Percentiles rank a stretch among this genome's conserved stretches.
Evolutionary conservation across 2,329 filamentous ascomycete genomes (phyloP).

Genomic region (Pleochaeta shiraiana): DNA sequence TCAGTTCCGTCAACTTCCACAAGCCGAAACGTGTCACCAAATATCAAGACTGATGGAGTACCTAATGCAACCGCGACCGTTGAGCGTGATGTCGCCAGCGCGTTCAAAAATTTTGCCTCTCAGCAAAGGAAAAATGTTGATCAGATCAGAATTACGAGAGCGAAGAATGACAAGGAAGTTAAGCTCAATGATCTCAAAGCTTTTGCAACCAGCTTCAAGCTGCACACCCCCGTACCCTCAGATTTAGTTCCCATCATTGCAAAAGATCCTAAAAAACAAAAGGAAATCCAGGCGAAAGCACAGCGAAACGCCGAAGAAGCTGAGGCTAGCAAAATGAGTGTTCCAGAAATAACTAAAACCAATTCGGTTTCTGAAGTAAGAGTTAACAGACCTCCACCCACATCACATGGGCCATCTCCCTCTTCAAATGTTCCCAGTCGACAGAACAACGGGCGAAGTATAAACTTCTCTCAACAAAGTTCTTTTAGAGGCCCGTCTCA

Average conservation of each 20-base stretch:
- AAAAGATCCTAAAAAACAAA: conserved; percentile 88
- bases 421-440: conserved; percentile 13
- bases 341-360: conserved; percentile 23
- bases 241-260: conserved; percentile 90
- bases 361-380: conserved; percentile 24
- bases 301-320: conserved; percentile 48
- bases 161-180: conserved; percentile 61
- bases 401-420: conserved; percentile 21
- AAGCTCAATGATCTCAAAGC: conserved; percentile 91
- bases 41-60: conserved; percentile 17
- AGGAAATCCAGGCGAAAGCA: conserved; percentile 78
- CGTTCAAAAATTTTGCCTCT: conserved; percentile 41
- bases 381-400: conserved; percentile 21
- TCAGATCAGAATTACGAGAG: conserved; percentile 33
- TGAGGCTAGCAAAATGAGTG: conserved; percentile 23
- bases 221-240: conserved; percentile 74
- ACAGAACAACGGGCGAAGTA: conserved; percentile 16
- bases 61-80: conserved; percentile 38
- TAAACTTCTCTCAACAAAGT: conserved; percentile 23
- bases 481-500: conserved; percentile 18
- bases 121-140: conserved; percentile 33
- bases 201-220: conserved; percentile 85
- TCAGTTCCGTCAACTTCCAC: conserved; percentile 16
- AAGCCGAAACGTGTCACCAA: conserved; percentile 16
- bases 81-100: conserved; percentile 36